phyloP scores from a whole-genome alignment of 768 basidiomycete species.

The Wakefieldia striispora region DNA sequence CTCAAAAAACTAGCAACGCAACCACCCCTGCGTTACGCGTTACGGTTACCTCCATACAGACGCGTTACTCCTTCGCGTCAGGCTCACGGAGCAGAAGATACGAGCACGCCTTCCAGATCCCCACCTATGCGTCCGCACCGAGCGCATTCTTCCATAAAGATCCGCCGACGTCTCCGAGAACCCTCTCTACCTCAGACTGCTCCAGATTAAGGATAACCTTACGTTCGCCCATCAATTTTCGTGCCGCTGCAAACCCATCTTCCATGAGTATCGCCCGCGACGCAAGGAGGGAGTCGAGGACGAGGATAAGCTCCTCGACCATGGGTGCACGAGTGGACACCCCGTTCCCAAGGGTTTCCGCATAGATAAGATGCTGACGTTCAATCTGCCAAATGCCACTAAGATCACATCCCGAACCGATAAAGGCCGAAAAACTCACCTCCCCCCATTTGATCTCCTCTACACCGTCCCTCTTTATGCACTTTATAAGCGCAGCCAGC shows the following conservation, averaged over 20 bases:
- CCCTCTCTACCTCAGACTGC: conserved; percentile 79
- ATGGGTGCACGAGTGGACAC: conserved; percentile 60
- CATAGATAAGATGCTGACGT: conserved; percentile 72
- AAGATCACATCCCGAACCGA: not conserved
- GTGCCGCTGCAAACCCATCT: conserved; percentile 49
- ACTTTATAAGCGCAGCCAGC: conserved; percentile 80
- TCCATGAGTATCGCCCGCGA: conserved; percentile 77
- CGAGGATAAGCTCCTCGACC: conserved; percentile 57
- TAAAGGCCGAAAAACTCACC: conserved; percentile 38
- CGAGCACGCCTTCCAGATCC: no score
- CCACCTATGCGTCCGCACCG: conserved; percentile 8
- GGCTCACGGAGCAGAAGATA: not conserved
- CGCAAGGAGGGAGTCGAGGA: conserved; percentile 74
- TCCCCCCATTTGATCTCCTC: conserved; percentile 87
- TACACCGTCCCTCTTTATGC: conserved; percentile 78
- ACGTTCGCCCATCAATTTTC: conserved; percentile 63
- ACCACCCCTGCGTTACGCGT: no score
- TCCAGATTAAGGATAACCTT: conserved; percentile 82
- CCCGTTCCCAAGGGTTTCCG: conserved; percentile 57
- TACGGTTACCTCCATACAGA: no score
- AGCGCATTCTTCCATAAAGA: conserved; percentile 58
- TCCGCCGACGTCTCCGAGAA: conserved; percentile 80
- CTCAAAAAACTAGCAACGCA: no score
- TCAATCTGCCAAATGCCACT: conserved; percentile 48
- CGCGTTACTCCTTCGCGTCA: no score